phyloP scores from a whole-genome alignment of 2,329 filamentous ascomycete genomes.

The Blastomyces percursus region DNA sequence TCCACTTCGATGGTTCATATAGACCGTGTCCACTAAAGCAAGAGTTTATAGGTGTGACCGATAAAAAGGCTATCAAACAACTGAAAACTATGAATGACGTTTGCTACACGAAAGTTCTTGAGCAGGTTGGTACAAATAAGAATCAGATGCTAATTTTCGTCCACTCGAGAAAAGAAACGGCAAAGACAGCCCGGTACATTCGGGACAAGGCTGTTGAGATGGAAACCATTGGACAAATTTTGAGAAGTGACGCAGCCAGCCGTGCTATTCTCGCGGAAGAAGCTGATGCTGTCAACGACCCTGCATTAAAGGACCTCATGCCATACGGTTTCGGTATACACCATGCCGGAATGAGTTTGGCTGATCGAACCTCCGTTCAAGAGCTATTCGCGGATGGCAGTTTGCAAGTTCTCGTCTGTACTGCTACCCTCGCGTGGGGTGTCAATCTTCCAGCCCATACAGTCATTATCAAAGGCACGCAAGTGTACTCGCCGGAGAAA shows the following conservation, averaged over 20 bases:
- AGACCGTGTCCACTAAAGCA: slow-evolving; percentile 89
- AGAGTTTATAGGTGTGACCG: slow-evolving; percentile 94
- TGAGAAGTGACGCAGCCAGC: slow-evolving; percentile 84
- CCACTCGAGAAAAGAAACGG: slow-evolving; percentile 94
- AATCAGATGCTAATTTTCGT: slow-evolving; percentile 99
- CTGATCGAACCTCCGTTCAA: slow-evolving; percentile 91
- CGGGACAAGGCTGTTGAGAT: slow-evolving; percentile 93
- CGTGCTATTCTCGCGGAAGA: slow-evolving; percentile 81
- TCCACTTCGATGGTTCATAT: slow-evolving; percentile 93
- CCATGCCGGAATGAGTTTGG: slow-evolving; percentile 91
- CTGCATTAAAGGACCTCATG: slow-evolving; percentile 83
- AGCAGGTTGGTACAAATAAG: slow-evolving; percentile 82
- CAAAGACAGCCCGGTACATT: slow-evolving; percentile 93
- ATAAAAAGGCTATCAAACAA: slow-evolving; percentile 98
- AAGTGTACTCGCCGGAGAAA: slow-evolving; percentile 96
- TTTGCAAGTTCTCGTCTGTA: slow-evolving; percentile 92
- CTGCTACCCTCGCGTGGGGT: slow-evolving; percentile 97
- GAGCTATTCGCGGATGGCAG: slow-evolving; percentile 85
- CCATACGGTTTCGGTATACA: slow-evolving; percentile 98
- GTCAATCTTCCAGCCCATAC: slow-evolving; percentile 96
- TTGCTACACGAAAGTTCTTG: slow-evolving; percentile 92
- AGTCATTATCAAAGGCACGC: slow-evolving; percentile 97
- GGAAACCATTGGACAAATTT: slow-evolving; percentile 92
- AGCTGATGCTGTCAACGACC: slow-evolving; percentile 68
- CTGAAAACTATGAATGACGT: slow-evolving; percentile 99